Conservation (phyloP, 1,284 basidiomycete species). For the Moesziomyces globuligerus region DNA sequence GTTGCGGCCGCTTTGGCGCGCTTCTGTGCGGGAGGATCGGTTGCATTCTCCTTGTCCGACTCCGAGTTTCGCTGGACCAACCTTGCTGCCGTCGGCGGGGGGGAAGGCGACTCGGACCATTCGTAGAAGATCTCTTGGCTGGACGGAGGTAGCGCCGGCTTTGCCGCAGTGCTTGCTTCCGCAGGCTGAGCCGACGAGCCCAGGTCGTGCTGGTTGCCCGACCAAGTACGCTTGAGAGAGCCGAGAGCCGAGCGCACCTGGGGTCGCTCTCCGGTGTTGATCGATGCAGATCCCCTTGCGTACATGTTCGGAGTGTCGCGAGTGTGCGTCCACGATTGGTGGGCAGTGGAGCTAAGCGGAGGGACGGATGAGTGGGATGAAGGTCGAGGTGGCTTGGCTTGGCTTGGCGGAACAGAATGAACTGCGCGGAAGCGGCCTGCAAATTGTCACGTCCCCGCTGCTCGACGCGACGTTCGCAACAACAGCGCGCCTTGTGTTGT, state of each 20-base stretch:
- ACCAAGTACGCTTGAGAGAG: slow-evolving; percentile 47
- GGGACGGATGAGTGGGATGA: slow-evolving; percentile 4
- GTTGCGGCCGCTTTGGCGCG: slow-evolving; percentile 7
- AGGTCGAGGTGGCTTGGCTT: background rate
- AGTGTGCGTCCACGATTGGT: background rate
- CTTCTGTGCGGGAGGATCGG: slow-evolving; percentile 15
- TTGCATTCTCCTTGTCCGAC: slow-evolving; percentile 38
- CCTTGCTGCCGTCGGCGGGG: slow-evolving; percentile 8
- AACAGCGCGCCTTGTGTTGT: slow-evolving; percentile 2
- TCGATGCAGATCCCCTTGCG: slow-evolving; percentile 9
- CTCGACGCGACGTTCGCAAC: slow-evolving; percentile 21
- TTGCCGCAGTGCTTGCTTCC: slow-evolving; percentile 3
- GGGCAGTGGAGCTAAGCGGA: background rate
- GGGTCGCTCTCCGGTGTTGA: slow-evolving; percentile 13
- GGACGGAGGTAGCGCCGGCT: slow-evolving; percentile 2
- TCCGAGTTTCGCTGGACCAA: slow-evolving; percentile 1
- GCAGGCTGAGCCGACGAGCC: slow-evolving; percentile 17
- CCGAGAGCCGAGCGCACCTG: slow-evolving; percentile 43
- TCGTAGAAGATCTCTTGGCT: slow-evolving; percentile 41
- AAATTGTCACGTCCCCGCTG: background rate
- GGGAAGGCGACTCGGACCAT: slow-evolving; percentile 47
- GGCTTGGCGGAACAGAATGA: background rate
- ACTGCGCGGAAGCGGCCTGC: slow-evolving; percentile 2
- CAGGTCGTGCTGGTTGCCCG: slow-evolving; percentile 51
- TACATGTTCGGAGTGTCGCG: slow-evolving; percentile 11